Conservation (phyloP, 306 rosid species). For the Cucumis melo region DNA sequence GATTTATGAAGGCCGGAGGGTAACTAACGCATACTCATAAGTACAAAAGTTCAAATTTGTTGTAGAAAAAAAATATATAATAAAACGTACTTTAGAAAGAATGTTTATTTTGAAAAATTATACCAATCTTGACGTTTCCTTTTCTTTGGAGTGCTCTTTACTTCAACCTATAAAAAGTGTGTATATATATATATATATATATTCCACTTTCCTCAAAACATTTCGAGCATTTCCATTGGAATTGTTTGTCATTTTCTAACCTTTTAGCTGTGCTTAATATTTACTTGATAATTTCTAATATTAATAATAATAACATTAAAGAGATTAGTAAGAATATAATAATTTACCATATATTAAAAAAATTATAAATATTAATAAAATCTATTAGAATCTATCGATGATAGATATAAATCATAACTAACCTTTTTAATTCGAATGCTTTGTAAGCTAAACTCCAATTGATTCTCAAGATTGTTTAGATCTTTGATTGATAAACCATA, state of each 20-base stretch:
- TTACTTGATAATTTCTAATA: background rate
- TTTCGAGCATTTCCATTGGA: background rate
- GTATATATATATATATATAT: background rate
- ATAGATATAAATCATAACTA: background rate
- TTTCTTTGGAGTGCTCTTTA: background rate
- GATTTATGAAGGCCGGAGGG: too few relatives aligned
- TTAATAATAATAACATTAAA: background rate
- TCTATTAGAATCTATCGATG: too few relatives aligned
- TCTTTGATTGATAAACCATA: constrained; percentile 1
- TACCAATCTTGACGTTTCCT: background rate
- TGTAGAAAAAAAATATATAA: too few relatives aligned
- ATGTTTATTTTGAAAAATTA: background rate
- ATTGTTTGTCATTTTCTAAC: background rate
- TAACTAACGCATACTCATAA: too few relatives aligned
- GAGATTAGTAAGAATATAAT: too few relatives aligned
- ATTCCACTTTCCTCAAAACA: background rate
- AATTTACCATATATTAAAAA: too few relatives aligned
- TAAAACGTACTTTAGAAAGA: too few relatives aligned
- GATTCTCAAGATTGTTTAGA: constrained; percentile 3
- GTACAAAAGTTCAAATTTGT: too few relatives aligned
- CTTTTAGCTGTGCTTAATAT: background rate
- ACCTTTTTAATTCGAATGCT: constrained; percentile 9
- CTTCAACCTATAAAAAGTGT: background rate
- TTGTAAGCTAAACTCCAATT: constrained; percentile 6
- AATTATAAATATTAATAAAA: too few relatives aligned